These are phyloP conservation scores for Trypanosomatidae sp. DNA, from an alignment of 208 protist genomes.

Conservation along the genomic window DNA sequence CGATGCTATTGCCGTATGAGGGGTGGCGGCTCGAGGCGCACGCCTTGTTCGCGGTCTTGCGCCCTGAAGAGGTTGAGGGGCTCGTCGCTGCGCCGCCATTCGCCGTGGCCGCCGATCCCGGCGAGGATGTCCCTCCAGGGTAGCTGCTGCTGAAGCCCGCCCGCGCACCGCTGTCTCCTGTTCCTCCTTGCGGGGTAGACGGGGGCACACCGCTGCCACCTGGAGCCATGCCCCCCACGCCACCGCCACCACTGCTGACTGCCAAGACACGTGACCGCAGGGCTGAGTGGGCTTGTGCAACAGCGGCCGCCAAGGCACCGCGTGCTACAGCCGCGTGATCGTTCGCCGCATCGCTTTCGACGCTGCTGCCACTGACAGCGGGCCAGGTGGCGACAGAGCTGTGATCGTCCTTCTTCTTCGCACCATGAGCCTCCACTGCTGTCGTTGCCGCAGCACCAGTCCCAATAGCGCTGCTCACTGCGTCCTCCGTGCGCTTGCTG, in stretches of 20 bases:
- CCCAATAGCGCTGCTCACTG: not conserved
- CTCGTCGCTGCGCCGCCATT: not conserved
- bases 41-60: slow-evolving; percentile 2
- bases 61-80: not conserved
- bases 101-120: not conserved
- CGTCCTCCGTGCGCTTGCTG: slow-evolving; percentile 1
- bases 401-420: slow-evolving; percentile 8
- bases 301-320: slow-evolving; percentile 19
- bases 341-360: not conserved
- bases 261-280: slow-evolving; percentile 22
- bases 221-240: not conserved
- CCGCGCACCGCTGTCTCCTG: not conserved
- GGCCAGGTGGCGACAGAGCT: not conserved
- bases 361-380: not conserved
- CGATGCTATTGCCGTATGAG: not conserved
- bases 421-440: not conserved
- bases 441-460: slow-evolving; percentile 1
- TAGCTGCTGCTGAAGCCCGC: slow-evolving; percentile 1
- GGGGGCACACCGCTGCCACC: not conserved
- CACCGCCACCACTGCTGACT: slow-evolving; percentile 1
- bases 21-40: not conserved
- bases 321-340: slow-evolving; percentile 5
- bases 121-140: slow-evolving; percentile 1
- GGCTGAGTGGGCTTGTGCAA: slow-evolving; percentile 23
- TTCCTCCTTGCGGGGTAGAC: not conserved